phyloP scores from a whole-genome alignment of 2,329 filamentous ascomycete species.

The Thermomyces lanuginosus region DNA sequence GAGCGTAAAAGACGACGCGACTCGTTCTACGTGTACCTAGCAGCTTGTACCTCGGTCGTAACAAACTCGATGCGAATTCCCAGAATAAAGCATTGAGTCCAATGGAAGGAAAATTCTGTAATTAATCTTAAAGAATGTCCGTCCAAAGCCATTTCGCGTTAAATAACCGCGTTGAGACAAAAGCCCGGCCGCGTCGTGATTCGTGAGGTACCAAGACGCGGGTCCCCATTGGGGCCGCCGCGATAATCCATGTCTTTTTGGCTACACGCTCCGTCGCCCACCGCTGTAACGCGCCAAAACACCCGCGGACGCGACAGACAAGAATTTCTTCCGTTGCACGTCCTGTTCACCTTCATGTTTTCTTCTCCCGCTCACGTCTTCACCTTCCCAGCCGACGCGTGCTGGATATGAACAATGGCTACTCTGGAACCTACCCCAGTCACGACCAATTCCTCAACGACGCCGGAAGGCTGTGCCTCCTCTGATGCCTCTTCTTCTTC shows the following conservation, averaged over 20 bases:
- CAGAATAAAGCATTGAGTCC: background rate
- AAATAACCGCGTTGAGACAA: background rate
- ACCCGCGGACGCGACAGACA: no score
- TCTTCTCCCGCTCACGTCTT: conserved; percentile 7
- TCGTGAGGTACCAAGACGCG: background rate
- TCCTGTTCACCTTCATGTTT: conserved; percentile 11
- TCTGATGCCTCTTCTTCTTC: no score
- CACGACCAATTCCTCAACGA: conserved; percentile 16
- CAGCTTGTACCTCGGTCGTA: no score
- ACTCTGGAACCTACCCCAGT: conserved; percentile 17
- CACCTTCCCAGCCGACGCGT: conserved; percentile 8
- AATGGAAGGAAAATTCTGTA: background rate
- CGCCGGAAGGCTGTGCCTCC: conserved; percentile 17
- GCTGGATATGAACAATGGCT: conserved; percentile 17
- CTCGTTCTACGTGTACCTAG: no score
- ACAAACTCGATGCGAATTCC: background rate
- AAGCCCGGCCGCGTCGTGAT: background rate
- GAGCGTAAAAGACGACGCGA: no score
- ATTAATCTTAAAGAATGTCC: no score
- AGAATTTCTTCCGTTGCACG: no score
- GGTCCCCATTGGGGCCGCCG: background rate
- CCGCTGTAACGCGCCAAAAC: conserved; percentile 13
- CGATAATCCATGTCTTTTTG: background rate
- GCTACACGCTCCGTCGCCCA: background rate
- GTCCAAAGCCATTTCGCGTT: no score